Conservation (phyloP, 805 yeast genomes). For the Geotrichum ghanense region DNA sequence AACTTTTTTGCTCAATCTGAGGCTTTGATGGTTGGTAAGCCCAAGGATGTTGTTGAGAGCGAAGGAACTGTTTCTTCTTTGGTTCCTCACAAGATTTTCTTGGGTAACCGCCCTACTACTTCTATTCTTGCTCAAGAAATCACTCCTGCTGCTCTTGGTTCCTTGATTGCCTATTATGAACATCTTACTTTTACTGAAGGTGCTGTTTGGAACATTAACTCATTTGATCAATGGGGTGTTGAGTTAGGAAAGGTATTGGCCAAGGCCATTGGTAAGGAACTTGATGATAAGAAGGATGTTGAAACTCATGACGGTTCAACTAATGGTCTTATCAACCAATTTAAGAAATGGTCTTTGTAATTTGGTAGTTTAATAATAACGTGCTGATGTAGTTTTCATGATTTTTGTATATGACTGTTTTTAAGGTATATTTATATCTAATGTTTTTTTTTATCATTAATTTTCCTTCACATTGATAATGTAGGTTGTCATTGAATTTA, state of each 20-base stretch:
- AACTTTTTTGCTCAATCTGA: conserved; percentile 98
- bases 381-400: too few species aligned
- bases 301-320: conserved; percentile 82
- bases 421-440: too few species aligned
- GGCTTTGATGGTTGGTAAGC: conserved; percentile 93
- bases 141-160: conserved; percentile 93
- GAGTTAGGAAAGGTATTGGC: conserved; percentile 98
- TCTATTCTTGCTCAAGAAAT: conserved; percentile 91
- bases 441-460: too few species aligned
- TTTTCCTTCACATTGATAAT: too few species aligned
- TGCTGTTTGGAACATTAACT: conserved; percentile 98
- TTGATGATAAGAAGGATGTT: conserved; percentile 48
- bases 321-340: conserved; percentile 85
- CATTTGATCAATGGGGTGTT: conserved; percentile 99
- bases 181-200: conserved; percentile 97
- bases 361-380: too few species aligned
- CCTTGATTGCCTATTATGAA: conserved; percentile 96
- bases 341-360: conserved; percentile 61
- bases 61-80: conserved; percentile 84
- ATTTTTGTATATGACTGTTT: too few species aligned
- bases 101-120: conserved; percentile 98
- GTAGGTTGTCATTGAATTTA: too few species aligned
- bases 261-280: conserved; percentile 85
- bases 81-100: conserved; percentile 91
- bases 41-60: conserved; percentile 59